phyloP scores from a whole-genome alignment of 768 basidiomycete genomes.

The Clitopilus hobsonii region DNA sequence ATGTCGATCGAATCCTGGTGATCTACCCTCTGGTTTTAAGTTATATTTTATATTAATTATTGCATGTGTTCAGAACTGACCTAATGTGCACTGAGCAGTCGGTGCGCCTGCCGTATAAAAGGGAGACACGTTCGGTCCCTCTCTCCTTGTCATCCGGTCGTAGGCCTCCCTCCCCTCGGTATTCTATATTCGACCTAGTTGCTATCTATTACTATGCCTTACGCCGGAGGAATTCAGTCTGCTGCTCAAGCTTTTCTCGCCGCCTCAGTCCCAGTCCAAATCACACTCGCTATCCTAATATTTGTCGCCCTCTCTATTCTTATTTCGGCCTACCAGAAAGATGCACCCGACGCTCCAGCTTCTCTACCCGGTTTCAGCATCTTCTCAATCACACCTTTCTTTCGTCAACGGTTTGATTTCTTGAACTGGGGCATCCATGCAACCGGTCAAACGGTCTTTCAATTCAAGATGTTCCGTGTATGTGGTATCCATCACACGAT shows the following conservation, averaged over 20 bases:
- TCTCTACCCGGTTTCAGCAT: conserved; percentile 55
- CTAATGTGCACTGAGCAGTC: not conserved
- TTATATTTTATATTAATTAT: not conserved
- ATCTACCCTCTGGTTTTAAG: not conserved
- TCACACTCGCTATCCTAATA: conserved; percentile 41
- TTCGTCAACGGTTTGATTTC: conserved; percentile 66
- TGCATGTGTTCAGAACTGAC: not conserved
- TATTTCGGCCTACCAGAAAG: conserved; percentile 43
- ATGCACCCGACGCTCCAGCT: conserved; percentile 46
- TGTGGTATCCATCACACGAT: conserved; percentile 19
- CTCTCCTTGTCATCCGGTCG: conserved; percentile 19
- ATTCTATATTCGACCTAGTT: conserved; percentile 21
- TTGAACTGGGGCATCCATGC: conserved; percentile 66
- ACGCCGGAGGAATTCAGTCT: conserved; percentile 44
- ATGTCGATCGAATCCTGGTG: not conserved
- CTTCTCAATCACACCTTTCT: conserved; percentile 62
- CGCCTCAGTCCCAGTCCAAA: conserved; percentile 44
- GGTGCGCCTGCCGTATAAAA: not conserved
- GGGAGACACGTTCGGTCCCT: conserved; percentile 8
- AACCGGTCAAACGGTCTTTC: conserved; percentile 61
- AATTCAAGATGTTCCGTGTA: conserved; percentile 66
- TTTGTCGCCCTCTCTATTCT: conserved; percentile 41
- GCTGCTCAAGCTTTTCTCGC: conserved; percentile 46
- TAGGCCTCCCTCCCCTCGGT: conserved; percentile 16
- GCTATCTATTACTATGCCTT: conserved; percentile 38